These are phyloP conservation scores for Hyphochytrium catenoides DNA, from an alignment of 352 stramenopile genomes.

Conservation along the genomic window DNA sequence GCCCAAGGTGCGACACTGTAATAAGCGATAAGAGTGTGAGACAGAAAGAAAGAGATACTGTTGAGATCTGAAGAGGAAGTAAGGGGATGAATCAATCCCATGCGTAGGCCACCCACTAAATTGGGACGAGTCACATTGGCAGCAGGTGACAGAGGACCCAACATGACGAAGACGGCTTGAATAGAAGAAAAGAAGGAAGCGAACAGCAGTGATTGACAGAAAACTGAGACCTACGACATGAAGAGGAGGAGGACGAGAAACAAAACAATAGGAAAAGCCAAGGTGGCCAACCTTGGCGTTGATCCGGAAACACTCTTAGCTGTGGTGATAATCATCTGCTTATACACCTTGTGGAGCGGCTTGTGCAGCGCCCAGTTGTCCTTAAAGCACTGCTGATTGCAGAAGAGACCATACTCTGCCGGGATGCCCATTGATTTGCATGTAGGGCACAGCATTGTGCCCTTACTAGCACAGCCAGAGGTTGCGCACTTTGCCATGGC, in stretches of 20 bases:
- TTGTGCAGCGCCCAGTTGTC: constrained; percentile 84
- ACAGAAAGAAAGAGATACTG: neutral
- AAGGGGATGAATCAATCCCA: constrained; percentile 6
- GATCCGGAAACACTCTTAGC: too few species aligned
- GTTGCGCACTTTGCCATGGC: too few species aligned
- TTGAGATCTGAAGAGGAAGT: constrained; percentile 3
- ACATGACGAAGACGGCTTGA: neutral
- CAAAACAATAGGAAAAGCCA: neutral
- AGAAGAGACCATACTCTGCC: constrained; percentile 62
- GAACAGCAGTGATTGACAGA: too few species aligned
- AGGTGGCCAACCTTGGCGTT: too few species aligned
- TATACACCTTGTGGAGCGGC: constrained; percentile 79
- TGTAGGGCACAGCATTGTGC: constrained; percentile 60
- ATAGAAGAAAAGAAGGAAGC: too few species aligned
- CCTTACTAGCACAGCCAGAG: constrained; percentile 39
- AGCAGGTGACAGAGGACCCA: neutral
- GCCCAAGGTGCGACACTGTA: neutral
- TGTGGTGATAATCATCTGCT: constrained; percentile 34
- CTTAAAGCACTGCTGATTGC: constrained; percentile 89
- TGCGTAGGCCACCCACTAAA: constrained; percentile 26
- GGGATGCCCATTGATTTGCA: constrained; percentile 72
- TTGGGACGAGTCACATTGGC: constrained; percentile 9
- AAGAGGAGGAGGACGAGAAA: neutral
- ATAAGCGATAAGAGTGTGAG: neutral
- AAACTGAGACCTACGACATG: neutral